A percentile compares a stretch with the other conserved stretches of the same genome.
Evolutionary conservation across 2,329 filamentous ascomycete genomes (phyloP).

Genomic region (Cladobotryum protrusum): DNA sequence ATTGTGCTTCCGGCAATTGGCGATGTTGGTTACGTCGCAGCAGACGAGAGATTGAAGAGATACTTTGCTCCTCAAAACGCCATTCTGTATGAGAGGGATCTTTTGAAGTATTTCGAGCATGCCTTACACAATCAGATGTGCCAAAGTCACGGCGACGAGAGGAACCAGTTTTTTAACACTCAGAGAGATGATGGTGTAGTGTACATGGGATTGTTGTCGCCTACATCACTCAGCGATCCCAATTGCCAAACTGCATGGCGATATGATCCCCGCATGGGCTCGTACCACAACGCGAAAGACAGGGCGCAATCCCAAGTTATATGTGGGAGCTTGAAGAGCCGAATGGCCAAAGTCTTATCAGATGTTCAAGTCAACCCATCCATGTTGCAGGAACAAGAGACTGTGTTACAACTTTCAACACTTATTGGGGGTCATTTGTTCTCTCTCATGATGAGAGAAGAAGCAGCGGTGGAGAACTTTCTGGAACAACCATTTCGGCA

Average conservation of each 20-base stretch:
- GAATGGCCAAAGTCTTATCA: too few species aligned
- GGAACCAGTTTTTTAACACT: neutral
- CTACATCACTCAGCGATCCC: constrained; percentile 8
- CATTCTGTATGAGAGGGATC: constrained; percentile 2
- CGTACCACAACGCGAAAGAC: neutral
- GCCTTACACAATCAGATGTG: neutral
- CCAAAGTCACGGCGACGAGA: neutral
- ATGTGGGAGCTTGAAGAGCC: too few species aligned
- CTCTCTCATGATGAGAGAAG: too few species aligned
- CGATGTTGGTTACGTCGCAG: constrained; percentile 31
- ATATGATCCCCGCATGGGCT: constrained; percentile 11
- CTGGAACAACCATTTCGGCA: neutral
- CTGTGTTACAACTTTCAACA: too few species aligned
- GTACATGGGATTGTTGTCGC: constrained; percentile 9
- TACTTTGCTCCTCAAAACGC: neutral
- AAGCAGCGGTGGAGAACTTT: too few species aligned
- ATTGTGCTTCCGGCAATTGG: constrained; percentile 33
- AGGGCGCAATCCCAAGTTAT: too few species aligned
- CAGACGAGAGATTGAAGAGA: neutral
- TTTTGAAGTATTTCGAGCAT: neutral
- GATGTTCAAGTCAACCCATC: too few species aligned
- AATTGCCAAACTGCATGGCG: constrained; percentile 11
- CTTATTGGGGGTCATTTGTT: too few species aligned
- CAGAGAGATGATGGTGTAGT: neutral
- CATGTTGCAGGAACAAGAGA: too few species aligned